Evolutionary conservation across 129 eudicot genomes (phyloP), one percentile per base, ranked within the genome.

Genomic region (Lactuca sativa): DNA sequence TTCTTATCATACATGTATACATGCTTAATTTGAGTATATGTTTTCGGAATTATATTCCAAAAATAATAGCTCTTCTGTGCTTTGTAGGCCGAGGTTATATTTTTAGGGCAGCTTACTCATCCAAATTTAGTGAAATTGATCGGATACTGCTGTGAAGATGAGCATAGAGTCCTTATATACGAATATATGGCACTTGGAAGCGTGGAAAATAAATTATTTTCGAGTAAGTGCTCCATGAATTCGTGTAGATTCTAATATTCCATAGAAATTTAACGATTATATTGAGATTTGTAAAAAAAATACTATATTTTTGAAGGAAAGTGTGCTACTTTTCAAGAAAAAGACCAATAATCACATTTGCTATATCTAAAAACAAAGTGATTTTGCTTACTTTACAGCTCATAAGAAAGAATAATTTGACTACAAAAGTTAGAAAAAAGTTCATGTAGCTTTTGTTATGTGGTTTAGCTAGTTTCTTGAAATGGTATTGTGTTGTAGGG

Each of bases 21-120:
- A 56, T n/a, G 7, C 32, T 56, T 21, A 21, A 21, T 21, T 75
- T 57, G 0, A 16, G 51, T 12, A 63, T 33, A 17, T 31, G 31
- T 37, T 36, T 33, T 64, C 69, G 9, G 7, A 52, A 52, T 25
- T 47, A 61, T 3, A 14, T 54, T 56, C 18, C 56, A 17, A 6
- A 38, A 69, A n/a, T 62, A 5, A 32, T 34, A 71, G 59, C 40
- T 54, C 64, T 18, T 77, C 51, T 76, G 47, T 66, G 63, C 7
- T 53, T 59, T 71, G 72, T 78, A 92, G 98, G 96, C 98, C 6
- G 96, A 92, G 81, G 96, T 89, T 36, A 89, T 92, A 72, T 89
- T 92, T 75, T 78, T 92, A 78, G 98, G 98, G 58, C 98, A 89
- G 77, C 98, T 92, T 49, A 89, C 98, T 53, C 98, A 92, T 79